These are phyloP conservation scores for Lachnellula willkommii DNA, from an alignment of 2,329 filamentous ascomycete species.

Conservation along the genomic window DNA sequence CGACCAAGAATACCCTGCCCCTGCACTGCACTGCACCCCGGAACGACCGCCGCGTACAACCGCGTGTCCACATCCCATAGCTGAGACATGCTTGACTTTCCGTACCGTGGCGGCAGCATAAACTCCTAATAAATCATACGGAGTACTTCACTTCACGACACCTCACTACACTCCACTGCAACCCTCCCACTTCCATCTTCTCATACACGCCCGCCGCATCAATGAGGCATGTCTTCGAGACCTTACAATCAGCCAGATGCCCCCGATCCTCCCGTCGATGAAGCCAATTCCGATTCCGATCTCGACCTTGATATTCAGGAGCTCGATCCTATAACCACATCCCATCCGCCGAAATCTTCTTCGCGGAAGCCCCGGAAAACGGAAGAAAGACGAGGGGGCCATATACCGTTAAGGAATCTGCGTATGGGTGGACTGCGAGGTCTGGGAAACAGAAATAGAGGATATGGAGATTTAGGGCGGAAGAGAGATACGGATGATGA, in stretches of 20 bases:
- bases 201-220: constrained; percentile 24
- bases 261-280: constrained; percentile 59
- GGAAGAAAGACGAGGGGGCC: constrained; percentile 25
- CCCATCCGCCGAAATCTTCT: constrained; percentile 21
- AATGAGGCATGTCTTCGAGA: constrained; percentile 35
- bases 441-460: constrained; percentile 43
- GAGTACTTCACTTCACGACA: background rate
- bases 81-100: no score
- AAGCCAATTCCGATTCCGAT: constrained; percentile 62
- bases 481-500: constrained; percentile 55
- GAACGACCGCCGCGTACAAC: no score
- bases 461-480: constrained; percentile 56
- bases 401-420: constrained; percentile 67
- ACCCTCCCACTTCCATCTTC: background rate
- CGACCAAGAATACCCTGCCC: background rate
- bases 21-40: background rate
- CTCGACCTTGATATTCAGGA: constrained; percentile 73
- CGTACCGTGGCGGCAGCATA: background rate
- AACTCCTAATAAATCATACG: background rate
- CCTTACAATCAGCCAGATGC: constrained; percentile 30
- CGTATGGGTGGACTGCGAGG: constrained; percentile 61
- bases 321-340: constrained; percentile 56
- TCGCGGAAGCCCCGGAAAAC: constrained; percentile 27
- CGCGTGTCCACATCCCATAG: no score
- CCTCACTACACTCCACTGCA: background rate